Evolutionary conservation across 169 alveolate genomes (phyloP), one percentile per base, ranked within the genome.

Genomic region (Cryptosporidium tyzzeri): DNA sequence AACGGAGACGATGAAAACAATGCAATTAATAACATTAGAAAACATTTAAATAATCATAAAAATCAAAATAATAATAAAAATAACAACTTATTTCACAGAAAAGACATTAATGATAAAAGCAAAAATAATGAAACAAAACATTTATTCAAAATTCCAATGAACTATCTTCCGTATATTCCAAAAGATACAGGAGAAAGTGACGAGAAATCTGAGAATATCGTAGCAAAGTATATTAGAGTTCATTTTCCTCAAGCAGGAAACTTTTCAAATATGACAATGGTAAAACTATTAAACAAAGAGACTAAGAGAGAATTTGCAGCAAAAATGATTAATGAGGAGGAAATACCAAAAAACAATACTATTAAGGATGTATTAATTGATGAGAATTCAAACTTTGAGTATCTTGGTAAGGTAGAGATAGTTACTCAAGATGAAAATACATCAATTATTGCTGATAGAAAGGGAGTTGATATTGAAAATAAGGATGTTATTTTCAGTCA

Each of bases 181-280:
- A 26, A 44, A 16, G 80, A 62, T 0, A 5, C 7, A 26, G 41
- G 10, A 1, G 59, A 37, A 12, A 29, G 35, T 26, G 48, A 12
- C 6, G 12, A 48, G 55, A 5, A 48, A n/a, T 48, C 55, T 48
- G 50, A 37, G 35, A 51, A 59, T 59, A 65, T 80, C 2, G 29
- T 62, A 23, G 29, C 14, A 6, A 80, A 61, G 35, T 80, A 80
- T 18, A 50, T 80, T 7, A 58, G 74, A 61, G 89, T 80, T 8
- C 75, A 67, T 45, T 80, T 80, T 55, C 89, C 89, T 31, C 89
- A 80, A 48, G 89, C 89, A 14, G 89, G 89, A 16, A 41, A 65
- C 21, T 39, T 59, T 21, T 61, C 89, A 35, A 80, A 67, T 48
- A 58, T 80, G 23, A 80, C 71, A 2, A 62, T 80, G 75, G 50